A percentile compares a stretch with the other conserved stretches of the same genome.
These are phyloP conservation scores for Hibiscus syriacus DNA, from an alignment of 345 rosid species.

Conservation along the genomic window DNA sequence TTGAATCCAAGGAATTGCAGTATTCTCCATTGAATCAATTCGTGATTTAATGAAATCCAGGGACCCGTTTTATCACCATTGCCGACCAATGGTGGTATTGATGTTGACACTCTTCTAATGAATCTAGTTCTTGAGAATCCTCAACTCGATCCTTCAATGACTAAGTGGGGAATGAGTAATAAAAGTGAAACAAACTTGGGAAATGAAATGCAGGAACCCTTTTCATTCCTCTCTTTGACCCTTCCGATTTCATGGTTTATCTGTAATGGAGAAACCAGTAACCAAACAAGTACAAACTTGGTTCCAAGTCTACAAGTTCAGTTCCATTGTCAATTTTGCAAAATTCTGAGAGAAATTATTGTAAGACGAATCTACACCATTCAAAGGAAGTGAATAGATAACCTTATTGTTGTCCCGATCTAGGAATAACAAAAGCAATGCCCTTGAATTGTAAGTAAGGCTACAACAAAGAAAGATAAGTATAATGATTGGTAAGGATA, in stretches of 20 bases:
- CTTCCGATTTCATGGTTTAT: neutral
- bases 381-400: too few species aligned
- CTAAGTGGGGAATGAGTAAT: too few species aligned
- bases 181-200: neutral
- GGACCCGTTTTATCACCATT: neutral
- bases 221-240: neutral
- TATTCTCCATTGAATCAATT: too few species aligned
- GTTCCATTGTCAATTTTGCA: neutral
- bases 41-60: neutral
- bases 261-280: neutral
- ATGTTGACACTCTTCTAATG: neutral
- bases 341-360: slow-evolving; percentile 1
- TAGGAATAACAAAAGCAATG: too few species aligned
- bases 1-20: too few species aligned
- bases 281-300: neutral
- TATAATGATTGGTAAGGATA: too few species aligned
- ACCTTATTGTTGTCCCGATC: too few species aligned
- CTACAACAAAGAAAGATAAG: too few species aligned
- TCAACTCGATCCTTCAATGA: neutral
- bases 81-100: neutral
- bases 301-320: neutral
- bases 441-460: too few species aligned
- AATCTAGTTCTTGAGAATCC: neutral
- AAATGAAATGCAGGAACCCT: neutral
- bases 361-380: too few species aligned